These are phyloP conservation scores for Syzygium syzygioides DNA, from an alignment of 441 rosid species.

Conservation along the genomic window DNA sequence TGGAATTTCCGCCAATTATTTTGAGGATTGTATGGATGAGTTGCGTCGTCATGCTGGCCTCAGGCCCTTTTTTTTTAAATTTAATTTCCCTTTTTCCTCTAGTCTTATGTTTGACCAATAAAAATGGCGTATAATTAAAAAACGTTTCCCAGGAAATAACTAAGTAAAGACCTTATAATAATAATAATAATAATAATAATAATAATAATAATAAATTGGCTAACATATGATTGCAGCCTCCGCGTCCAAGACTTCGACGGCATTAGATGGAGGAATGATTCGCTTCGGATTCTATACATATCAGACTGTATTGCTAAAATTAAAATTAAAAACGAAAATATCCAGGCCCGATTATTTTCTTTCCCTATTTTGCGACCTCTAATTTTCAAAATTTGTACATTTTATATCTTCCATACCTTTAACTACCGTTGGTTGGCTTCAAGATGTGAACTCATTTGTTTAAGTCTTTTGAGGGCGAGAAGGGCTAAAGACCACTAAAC, in stretches of 20 bases:
- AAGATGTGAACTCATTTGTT: background rate
- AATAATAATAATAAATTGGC: too few species aligned
- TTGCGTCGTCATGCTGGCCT: background rate
- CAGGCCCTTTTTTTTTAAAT: background rate
- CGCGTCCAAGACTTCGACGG: background rate
- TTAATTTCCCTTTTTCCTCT: background rate
- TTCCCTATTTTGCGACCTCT: background rate
- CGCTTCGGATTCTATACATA: background rate
- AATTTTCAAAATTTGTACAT: background rate
- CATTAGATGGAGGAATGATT: background rate
- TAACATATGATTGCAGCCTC: background rate
- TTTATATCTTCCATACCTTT: background rate
- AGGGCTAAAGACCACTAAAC: too few species aligned
- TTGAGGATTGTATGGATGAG: background rate
- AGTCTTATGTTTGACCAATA: background rate
- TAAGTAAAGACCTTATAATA: background rate
- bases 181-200: background rate
- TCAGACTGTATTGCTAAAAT: background rate
- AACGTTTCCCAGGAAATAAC: background rate
- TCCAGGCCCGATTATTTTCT: background rate
- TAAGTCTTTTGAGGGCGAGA: background rate
- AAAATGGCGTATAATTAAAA: background rate
- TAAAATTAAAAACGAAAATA: background rate
- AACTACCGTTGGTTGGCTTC: background rate
- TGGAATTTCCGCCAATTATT: background rate